Evolutionary conservation across 495 filamentous ascomycete genomes (phyloP).

Genomic region (Aspergillus conjunctus): DNA sequence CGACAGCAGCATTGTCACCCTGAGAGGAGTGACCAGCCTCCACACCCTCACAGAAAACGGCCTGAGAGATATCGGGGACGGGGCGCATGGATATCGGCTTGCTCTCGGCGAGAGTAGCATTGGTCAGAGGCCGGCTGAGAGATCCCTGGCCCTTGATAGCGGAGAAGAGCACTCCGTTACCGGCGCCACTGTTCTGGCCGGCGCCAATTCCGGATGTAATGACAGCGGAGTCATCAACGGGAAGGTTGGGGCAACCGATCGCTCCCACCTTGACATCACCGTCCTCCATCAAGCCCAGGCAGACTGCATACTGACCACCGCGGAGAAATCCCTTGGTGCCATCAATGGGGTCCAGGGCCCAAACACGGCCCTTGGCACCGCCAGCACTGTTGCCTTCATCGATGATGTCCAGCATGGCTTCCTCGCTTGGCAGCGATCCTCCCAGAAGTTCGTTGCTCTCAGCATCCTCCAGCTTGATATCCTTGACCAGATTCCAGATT

Average conservation of each 20-base stretch:
- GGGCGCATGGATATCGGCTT: conserved; percentile 76
- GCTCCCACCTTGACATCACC: conserved; percentile 95
- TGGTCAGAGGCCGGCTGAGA: conserved; percentile 67
- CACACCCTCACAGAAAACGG: conserved; percentile 93
- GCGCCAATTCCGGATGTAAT: conserved; percentile 66
- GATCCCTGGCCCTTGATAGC: conserved; percentile 78
- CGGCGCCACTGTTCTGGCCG: conserved; percentile 65
- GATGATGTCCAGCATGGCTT: conserved; percentile 83
- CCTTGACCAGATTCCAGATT: conserved; percentile 80
- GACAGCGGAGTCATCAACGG: conserved; percentile 72
- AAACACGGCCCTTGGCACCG: conserved; percentile 80
- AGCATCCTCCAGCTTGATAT: conserved; percentile 69
- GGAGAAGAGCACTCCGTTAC: conserved; percentile 81
- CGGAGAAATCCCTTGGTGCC: conserved; percentile 96
- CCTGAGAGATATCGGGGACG: conserved; percentile 70
- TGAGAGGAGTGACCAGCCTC: conserved; percentile 90
- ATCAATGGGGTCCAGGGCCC: conserved; percentile 97
- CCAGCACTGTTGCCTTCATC: conserved; percentile 81
- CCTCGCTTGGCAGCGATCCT: conserved; percentile 65
- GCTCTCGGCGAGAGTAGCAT: conserved; percentile 57
- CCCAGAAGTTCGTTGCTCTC: conserved; percentile 68
- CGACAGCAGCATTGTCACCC: conserved; percentile 81
- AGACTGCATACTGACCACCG: conserved; percentile 97
- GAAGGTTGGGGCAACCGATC: conserved; percentile 92
- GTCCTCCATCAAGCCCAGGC: conserved; percentile 86